A percentile compares a stretch with the other conserved stretches of the same genome.
These are phyloP conservation scores for Inonotus hispidus DNA, from an alignment of 1,284 basidiomycete species.

Conservation along the genomic window DNA sequence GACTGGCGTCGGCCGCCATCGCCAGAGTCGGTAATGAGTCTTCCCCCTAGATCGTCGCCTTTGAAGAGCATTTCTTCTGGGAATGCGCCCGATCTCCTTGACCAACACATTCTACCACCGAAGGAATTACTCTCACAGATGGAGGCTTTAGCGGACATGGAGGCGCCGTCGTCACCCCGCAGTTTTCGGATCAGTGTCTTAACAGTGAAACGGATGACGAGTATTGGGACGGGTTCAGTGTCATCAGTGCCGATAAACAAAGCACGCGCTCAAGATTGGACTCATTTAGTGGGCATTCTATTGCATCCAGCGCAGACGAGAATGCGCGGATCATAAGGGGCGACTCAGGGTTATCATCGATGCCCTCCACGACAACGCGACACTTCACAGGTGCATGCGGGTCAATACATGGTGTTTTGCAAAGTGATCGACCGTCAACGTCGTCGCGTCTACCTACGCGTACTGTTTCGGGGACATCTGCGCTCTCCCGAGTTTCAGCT, in stretches of 20 bases:
- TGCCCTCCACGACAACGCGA: constrained; percentile 3
- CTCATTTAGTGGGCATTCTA: constrained; percentile 11
- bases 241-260: constrained; percentile 4
- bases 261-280: constrained; percentile 13
- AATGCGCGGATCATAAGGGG: background rate
- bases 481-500: background rate
- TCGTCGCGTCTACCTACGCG: constrained; percentile 13
- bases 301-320: constrained; percentile 10
- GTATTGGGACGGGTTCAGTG: constrained; percentile 13
- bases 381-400: constrained; percentile 14
- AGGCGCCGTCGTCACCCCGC: constrained; percentile 13
- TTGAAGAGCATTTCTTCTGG: background rate
- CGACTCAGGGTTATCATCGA: background rate
- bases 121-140: constrained; percentile 17
- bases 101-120: constrained; percentile 18
- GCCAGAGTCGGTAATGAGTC: background rate
- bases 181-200: constrained; percentile 4
- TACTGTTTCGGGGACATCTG: background rate
- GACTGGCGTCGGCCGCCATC: background rate
- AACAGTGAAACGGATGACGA: constrained; percentile 17
- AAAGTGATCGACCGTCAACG: constrained; percentile 13
- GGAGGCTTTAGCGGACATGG: constrained; percentile 17
- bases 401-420: constrained; percentile 14
- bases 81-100: background rate
- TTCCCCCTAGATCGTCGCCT: constrained; percentile 1